Evolutionary conservation across 306 rosid species (phyloP), one percentile per base, ranked within the genome.

Genomic region (Lupinus albus): DNA sequence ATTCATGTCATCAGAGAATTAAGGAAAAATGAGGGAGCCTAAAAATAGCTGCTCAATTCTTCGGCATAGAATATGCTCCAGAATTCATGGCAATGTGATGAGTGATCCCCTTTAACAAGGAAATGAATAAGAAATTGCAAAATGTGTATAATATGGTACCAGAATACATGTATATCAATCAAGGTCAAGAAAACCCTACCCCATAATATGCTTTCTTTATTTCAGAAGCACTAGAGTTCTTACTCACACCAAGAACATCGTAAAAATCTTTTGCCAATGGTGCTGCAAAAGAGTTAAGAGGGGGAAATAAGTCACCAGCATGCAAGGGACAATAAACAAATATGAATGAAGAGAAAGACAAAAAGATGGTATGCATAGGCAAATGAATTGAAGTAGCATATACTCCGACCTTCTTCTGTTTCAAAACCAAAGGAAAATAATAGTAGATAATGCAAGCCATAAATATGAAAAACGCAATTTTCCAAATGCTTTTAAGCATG

Each of bases 161-260:
- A 4, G 18, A 6, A 21, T 45, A 21, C 50, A 61, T 53, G 25
- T 18, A 18, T 41, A 60, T 60, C 25, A 45, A 61, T 15, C 11
- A 3, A 15, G 14, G 67, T 45, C 36, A 39, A 42, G 75, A 14
- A 65, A 79, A 76, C 80, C 94, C 49, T 82, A 92, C 97, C 96
- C 92, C 97, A 45, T 89, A 87, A 64, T 87, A 92, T 67, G 97
- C 96, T 76, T 87, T 89, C 89, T 92, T 89, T 54, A 89, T 80
- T 70, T 92, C 97, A 4, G 96, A 84, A 46, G 97, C 71, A 80
- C 74, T 85, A 16, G 97, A 91, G 38, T 89, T 88, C 79, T 51
- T 92, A 84, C 74, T 85, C 56, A 92, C 90, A 33, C 97, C 97
- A 73, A 92, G 92, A 60, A 81, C 78, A 7, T 92, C 95, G 66